Evolutionary conservation across 768 basidiomycete genomes (phyloP).

Genomic region (Lentinula boryana): DNA sequence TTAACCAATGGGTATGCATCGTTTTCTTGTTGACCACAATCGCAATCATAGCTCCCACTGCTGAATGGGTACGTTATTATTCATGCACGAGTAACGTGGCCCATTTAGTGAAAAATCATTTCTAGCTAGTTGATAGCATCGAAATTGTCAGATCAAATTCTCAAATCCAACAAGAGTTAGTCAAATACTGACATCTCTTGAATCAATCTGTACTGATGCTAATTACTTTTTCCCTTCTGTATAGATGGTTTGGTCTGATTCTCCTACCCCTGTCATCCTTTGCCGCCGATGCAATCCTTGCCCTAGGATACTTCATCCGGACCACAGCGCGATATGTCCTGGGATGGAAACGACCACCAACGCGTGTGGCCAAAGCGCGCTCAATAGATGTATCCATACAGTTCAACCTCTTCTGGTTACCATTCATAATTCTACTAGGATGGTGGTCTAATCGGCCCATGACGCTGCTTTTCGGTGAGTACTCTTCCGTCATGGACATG

Average conservation of each 20-base stretch:
- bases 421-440: conserved; percentile 57
- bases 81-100: conserved; percentile 9
- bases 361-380: conserved; percentile 49
- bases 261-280: conserved; percentile 70
- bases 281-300: conserved; percentile 64
- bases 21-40: conserved; percentile 45
- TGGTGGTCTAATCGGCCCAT: conserved; percentile 64
- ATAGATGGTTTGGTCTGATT: conserved; percentile 71
- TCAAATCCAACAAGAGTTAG: conserved; percentile 49
- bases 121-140: conserved; percentile 59
- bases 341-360: conserved; percentile 29
- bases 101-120: not conserved
- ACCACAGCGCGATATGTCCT: conserved; percentile 29
- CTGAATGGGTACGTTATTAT: conserved; percentile 51
- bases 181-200: not conserved
- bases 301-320: conserved; percentile 31
- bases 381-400: conserved; percentile 78
- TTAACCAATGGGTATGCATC: conserved; percentile 61
- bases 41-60: conserved; percentile 60
- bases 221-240: not conserved
- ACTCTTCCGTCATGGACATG: not conserved
- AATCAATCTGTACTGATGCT: not conserved
- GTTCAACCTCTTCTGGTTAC: conserved; percentile 76
- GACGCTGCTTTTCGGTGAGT: conserved; percentile 58
- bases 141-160: conserved; percentile 40